These are phyloP conservation scores for Phytophthora citrophthora DNA, from an alignment of 352 stramenopile species.

Conservation along the genomic window DNA sequence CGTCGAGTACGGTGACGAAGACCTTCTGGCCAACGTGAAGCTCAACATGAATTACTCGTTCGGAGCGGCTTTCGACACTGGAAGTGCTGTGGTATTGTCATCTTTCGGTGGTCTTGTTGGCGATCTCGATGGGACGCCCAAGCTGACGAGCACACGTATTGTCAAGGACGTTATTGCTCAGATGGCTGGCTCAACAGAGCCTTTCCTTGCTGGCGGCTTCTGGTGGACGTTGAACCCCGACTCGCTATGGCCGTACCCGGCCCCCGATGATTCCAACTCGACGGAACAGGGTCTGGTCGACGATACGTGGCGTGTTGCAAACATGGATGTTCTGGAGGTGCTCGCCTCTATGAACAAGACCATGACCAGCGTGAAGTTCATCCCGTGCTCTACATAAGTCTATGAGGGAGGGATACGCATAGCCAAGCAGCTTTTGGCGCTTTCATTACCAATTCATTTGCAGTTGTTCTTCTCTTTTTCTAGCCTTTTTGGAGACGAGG, in stretches of 20 bases:
- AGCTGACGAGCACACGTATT: slow-evolving; percentile 79
- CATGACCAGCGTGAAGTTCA: slow-evolving; percentile 70
- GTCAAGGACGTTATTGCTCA: slow-evolving; percentile 63
- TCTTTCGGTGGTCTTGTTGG: slow-evolving; percentile 84
- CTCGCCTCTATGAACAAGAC: slow-evolving; percentile 69
- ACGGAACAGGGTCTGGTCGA: slow-evolving; percentile 71
- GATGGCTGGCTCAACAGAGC: slow-evolving; percentile 62
- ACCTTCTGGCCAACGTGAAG: slow-evolving; percentile 68
- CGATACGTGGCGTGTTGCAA: slow-evolving; percentile 71
- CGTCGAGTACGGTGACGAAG: slow-evolving; percentile 58
- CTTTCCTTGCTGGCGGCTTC: slow-evolving; percentile 72
- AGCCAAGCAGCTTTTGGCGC: slow-evolving; percentile 21
- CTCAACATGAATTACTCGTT: slow-evolving; percentile 88
- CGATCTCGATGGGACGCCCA: slow-evolving; percentile 54
- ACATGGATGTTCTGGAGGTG: slow-evolving; percentile 68
- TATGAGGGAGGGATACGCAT: slow-evolving; percentile 22
- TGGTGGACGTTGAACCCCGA: slow-evolving; percentile 86
- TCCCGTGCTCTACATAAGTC: slow-evolving; percentile 59
- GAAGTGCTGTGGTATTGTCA: slow-evolving; percentile 73
- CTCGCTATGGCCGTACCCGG: slow-evolving; percentile 75
- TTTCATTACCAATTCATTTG: slow-evolving; percentile 43
- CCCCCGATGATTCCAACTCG: slow-evolving; percentile 63
- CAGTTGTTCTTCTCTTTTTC: slow-evolving; percentile 33
- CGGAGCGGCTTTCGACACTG: slow-evolving; percentile 59
- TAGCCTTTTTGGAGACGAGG: slow-evolving; percentile 12